Conservation (phyloP, 176 grass and related monocot genomes). For the Eragrostis curvula region DNA sequence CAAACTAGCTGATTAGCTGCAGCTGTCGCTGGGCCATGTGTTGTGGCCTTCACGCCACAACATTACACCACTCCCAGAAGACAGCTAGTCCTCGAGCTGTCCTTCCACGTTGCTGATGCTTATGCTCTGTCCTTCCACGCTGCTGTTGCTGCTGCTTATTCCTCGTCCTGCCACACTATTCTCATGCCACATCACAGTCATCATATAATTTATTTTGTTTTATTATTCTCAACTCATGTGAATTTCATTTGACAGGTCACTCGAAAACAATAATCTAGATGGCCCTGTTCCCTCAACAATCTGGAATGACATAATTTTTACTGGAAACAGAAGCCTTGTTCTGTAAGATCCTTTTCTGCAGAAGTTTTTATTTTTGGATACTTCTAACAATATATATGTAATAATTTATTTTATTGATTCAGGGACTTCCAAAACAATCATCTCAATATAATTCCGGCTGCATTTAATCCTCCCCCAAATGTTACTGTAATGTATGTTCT, state of each 20-base stretch:
- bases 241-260: constrained; percentile 63
- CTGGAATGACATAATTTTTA: constrained; percentile 57
- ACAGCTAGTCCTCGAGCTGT: too few species aligned
- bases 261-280: constrained; percentile 65
- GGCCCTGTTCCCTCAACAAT: constrained; percentile 76
- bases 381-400: constrained; percentile 30
- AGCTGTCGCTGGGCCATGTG: too few species aligned
- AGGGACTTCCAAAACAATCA: constrained; percentile 90
- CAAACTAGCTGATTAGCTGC: too few species aligned
- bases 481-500: constrained; percentile 77
- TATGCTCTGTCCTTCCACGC: too few species aligned
- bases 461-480: constrained; percentile 74
- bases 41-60: too few species aligned
- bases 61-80: too few species aligned
- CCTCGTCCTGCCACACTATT: too few species aligned
- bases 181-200: background rate
- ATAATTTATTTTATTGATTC: constrained; percentile 35
- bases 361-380: background rate
- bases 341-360: constrained; percentile 59
- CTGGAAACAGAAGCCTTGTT: constrained; percentile 63
- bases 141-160: too few species aligned
- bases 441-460: constrained; percentile 56
- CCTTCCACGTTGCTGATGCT: too few species aligned
- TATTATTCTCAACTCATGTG: constrained; percentile 13
- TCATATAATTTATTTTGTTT: constrained; percentile 7